These are phyloP conservation scores for Beauveria pseudobassiana DNA, from an alignment of 2,329 filamentous ascomycete genomes.

Conservation along the genomic window DNA sequence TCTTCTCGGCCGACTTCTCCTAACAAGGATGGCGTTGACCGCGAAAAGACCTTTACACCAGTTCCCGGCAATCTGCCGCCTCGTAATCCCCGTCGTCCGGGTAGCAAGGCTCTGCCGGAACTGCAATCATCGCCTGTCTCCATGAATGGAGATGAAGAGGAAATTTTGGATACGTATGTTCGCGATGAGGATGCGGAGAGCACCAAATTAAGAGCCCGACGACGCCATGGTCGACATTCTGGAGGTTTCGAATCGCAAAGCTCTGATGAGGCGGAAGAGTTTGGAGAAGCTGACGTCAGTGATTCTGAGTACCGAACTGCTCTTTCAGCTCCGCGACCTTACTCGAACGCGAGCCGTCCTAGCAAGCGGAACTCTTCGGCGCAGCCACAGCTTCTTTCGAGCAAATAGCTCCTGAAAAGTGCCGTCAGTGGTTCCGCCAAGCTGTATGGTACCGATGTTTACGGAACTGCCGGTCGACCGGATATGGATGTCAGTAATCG, in stretches of 20 bases:
- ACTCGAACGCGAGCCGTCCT: constrained; percentile 27
- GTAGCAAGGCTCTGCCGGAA: constrained; percentile 37
- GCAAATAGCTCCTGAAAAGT: constrained; percentile 23
- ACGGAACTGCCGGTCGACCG: constrained; percentile 35
- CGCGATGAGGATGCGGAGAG: constrained; percentile 63
- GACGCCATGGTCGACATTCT: constrained; percentile 77
- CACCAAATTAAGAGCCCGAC: constrained; percentile 58
- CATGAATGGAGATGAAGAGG: constrained; percentile 34
- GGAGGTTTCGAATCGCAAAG: constrained; percentile 71
- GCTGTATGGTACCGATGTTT: constrained; percentile 34
- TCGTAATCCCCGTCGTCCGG: constrained; percentile 51
- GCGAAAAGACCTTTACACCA: constrained; percentile 41
- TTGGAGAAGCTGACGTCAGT: constrained; percentile 52
- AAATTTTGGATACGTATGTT: constrained; percentile 57
- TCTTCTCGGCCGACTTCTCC: constrained; percentile 53
- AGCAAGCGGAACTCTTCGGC: constrained; percentile 35
- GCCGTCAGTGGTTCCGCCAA: constrained; percentile 24
- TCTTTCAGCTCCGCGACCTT: constrained; percentile 54
- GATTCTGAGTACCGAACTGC: constrained; percentile 62
- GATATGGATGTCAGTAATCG: constrained; percentile 23
- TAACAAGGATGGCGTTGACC: constrained; percentile 22
- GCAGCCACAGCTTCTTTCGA: constrained; percentile 37
- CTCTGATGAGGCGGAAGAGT: constrained; percentile 59
- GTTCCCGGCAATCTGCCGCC: constrained; percentile 48
- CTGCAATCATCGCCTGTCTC: constrained; percentile 30